phyloP scores from a whole-genome alignment of 257 asterid genomes.

The Capsicum baccatum region DNA sequence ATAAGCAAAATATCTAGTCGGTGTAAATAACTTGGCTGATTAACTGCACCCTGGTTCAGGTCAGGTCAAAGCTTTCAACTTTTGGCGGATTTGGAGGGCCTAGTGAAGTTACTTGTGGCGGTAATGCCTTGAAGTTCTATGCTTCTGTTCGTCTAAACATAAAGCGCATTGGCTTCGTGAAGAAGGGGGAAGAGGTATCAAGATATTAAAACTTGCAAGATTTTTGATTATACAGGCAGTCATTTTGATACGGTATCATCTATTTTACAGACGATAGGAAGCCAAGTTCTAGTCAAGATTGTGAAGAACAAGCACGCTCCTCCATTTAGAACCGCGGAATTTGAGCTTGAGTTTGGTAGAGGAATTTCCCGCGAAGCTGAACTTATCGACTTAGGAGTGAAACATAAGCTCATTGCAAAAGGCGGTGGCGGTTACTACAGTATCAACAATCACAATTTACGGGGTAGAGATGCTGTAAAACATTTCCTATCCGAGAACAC shows the following conservation, averaged over 20 bases:
- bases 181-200: slow-evolving; percentile 89
- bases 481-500: slow-evolving; percentile 52
- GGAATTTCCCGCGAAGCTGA: slow-evolving; percentile 79
- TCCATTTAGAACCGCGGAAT: slow-evolving; percentile 77
- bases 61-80: slow-evolving; percentile 79
- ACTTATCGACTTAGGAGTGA: slow-evolving; percentile 77
- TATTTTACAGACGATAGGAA: slow-evolving; percentile 69
- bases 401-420: slow-evolving; percentile 65
- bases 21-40: slow-evolving; percentile 28
- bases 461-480: slow-evolving; percentile 73
- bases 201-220: background rate
- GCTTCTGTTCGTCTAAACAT: slow-evolving; percentile 94
- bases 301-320: slow-evolving; percentile 96
- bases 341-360: slow-evolving; percentile 88
- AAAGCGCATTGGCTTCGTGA: slow-evolving; percentile 79
- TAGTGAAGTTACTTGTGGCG: slow-evolving; percentile 97
- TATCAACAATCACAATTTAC: slow-evolving; percentile 46
- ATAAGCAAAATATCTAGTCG: background rate
- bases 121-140: slow-evolving; percentile 95
- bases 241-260: background rate
- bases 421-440: slow-evolving; percentile 39
- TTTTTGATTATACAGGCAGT: background rate
- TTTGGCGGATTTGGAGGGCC: slow-evolving; percentile 90
- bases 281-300: slow-evolving; percentile 83
- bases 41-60: slow-evolving; percentile 47